Percentiles rank a stretch among this genome's conserved stretches.
Conservation (phyloP, 306 rosid species). For the Vachellia pachyceras region DNA sequence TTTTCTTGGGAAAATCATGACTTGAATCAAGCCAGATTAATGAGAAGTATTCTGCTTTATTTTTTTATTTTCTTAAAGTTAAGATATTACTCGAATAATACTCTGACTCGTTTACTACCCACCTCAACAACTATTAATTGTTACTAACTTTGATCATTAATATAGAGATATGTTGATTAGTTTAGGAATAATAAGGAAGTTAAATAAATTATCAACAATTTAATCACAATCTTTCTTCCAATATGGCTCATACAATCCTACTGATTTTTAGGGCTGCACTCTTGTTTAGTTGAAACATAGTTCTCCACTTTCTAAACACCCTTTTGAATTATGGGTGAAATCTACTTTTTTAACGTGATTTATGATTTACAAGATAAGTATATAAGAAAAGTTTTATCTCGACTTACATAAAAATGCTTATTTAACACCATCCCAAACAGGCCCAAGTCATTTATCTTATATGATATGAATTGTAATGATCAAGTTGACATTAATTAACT, state of each 20-base stretch:
- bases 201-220: background rate
- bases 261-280: background rate
- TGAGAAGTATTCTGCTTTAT: background rate
- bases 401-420: no score
- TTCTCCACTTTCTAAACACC: background rate
- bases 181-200: no score
- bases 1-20: background rate
- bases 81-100: background rate
- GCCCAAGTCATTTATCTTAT: background rate
- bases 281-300: background rate
- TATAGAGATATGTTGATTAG: no score
- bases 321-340: no score
- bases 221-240: background rate
- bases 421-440: no score
- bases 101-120: background rate
- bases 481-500: background rate
- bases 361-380: no score
- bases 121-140: background rate
- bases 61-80: no score
- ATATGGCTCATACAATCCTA: background rate
- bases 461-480: background rate
- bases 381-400: no score
- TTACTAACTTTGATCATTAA: no score
- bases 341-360: no score
- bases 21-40: background rate